Conservation (phyloP, 2,329 filamentous ascomycete species). For the Graphium sp. region DNA sequence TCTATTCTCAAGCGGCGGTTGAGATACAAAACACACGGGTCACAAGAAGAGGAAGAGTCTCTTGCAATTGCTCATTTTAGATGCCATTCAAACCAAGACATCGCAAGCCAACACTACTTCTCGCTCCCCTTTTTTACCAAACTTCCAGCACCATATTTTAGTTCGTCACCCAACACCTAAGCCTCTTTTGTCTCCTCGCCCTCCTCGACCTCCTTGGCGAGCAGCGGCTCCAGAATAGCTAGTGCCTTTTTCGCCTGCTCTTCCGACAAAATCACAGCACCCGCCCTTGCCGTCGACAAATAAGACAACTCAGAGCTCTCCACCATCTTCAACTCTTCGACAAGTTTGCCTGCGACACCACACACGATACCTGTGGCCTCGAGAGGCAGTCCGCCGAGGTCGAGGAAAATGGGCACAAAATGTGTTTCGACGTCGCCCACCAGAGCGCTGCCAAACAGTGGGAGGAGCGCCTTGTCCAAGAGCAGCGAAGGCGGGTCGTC, state of each 20-base stretch:
- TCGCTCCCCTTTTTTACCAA: too few species aligned
- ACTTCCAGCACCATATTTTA: too few species aligned
- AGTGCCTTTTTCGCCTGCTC: constrained; percentile 61
- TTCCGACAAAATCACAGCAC: constrained; percentile 71
- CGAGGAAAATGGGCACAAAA: constrained; percentile 74
- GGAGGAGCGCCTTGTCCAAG: constrained; percentile 50
- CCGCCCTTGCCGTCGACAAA: constrained; percentile 72
- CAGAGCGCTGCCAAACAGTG: constrained; percentile 53
- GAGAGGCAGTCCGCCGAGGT: constrained; percentile 63
- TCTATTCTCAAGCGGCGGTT: too few species aligned
- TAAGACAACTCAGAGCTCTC: constrained; percentile 68
- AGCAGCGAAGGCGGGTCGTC: constrained; percentile 60
- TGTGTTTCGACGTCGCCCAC: constrained; percentile 58
- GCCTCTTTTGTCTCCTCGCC: too few species aligned
- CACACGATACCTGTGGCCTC: constrained; percentile 92
- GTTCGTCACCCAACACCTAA: too few species aligned
- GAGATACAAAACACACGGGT: not conserved
- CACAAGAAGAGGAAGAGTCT: not conserved
- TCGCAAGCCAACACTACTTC: constrained; percentile 1
- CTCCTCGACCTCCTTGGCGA: constrained; percentile 16
- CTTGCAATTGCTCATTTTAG: not conserved
- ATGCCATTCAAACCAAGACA: not conserved
- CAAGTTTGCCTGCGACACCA: constrained; percentile 71
- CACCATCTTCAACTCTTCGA: constrained; percentile 46
- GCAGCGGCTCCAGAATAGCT: constrained; percentile 42